phyloP scores from a whole-genome alignment of 2,329 filamentous ascomycete species.

The Scortechinia acanthostroma region DNA sequence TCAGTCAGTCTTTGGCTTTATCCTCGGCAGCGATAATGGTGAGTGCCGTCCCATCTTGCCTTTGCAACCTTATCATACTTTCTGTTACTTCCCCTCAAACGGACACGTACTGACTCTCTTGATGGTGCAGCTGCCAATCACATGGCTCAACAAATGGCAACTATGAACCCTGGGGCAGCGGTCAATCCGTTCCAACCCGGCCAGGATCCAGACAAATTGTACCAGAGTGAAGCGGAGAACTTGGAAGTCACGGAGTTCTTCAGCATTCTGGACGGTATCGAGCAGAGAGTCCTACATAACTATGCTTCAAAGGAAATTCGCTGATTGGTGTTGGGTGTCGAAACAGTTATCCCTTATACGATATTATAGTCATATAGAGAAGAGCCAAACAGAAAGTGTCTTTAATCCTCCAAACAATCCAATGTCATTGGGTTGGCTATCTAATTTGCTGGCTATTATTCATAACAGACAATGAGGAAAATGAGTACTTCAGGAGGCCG shows the following conservation, averaged over 20 bases:
- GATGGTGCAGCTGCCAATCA: slow-evolving; percentile 51
- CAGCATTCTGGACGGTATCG: slow-evolving; percentile 62
- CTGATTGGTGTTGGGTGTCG: too few species aligned
- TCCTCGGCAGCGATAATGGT: slow-evolving; percentile 70
- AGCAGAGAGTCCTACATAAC: slow-evolving; percentile 49
- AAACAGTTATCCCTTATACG: too few species aligned
- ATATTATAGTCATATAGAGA: too few species aligned
- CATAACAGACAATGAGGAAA: too few species aligned
- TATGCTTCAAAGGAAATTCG: not conserved
- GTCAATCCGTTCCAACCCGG: slow-evolving; percentile 58
- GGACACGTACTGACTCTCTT: not conserved
- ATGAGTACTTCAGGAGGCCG: too few species aligned
- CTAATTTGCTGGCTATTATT: too few species aligned
- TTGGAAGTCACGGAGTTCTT: slow-evolving; percentile 67
- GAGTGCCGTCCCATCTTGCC: slow-evolving; percentile 15
- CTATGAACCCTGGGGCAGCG: slow-evolving; percentile 47
- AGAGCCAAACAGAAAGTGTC: too few species aligned
- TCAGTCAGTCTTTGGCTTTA: slow-evolving; percentile 70
- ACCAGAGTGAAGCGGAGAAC: slow-evolving; percentile 65
- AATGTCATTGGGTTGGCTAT: too few species aligned
- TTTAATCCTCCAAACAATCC: too few species aligned
- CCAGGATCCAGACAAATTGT: slow-evolving; percentile 69
- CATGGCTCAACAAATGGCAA: slow-evolving; percentile 64
- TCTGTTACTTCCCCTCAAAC: too few species aligned
- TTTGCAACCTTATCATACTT: slow-evolving; percentile 1